Evolutionary conservation across 2,329 filamentous ascomycete genomes (phyloP).

Genomic region (Pezicula neosporulosa): DNA sequence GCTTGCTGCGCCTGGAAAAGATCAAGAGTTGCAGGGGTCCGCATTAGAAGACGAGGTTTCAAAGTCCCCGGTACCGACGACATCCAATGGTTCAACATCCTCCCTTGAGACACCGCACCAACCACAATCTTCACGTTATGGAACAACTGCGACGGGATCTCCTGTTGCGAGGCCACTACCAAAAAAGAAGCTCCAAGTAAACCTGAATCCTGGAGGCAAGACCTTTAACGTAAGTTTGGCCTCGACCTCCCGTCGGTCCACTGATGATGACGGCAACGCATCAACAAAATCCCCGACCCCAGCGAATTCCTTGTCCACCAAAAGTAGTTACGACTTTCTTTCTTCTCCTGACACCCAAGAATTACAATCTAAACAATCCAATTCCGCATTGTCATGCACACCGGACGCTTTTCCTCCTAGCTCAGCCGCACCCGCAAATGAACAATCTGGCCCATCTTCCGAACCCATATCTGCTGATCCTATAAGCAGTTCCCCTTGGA

Average conservation of each 20-base stretch:
- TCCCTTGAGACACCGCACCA: slow-evolving; percentile 18
- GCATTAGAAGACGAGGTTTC: slow-evolving; percentile 1
- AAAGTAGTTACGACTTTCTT: neutral
- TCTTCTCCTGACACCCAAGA: neutral
- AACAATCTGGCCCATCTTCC: slow-evolving; percentile 20
- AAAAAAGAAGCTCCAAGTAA: slow-evolving; percentile 25
- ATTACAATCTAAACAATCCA: neutral
- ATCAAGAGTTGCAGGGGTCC: neutral
- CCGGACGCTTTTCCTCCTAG: slow-evolving; percentile 12
- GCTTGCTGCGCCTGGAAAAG: slow-evolving; percentile 2
- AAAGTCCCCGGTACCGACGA: slow-evolving; percentile 14
- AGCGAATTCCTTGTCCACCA: neutral
- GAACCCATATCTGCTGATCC: slow-evolving; percentile 24
- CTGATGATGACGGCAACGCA: slow-evolving; percentile 9
- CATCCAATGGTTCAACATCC: slow-evolving; percentile 18
- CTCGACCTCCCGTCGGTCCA: slow-evolving; percentile 21
- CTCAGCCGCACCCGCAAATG: slow-evolving; percentile 6
- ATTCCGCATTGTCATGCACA: slow-evolving; percentile 19
- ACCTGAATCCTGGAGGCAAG: slow-evolving; percentile 15
- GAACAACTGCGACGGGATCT: slow-evolving; percentile 22
- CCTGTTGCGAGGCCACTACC: slow-evolving; percentile 17
- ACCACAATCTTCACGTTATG: slow-evolving; percentile 18
- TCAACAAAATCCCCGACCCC: neutral
- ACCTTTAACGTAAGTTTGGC: slow-evolving; percentile 11
- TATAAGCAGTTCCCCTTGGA: slow-evolving; percentile 27